Evolutionary conservation across 345 rosid species (phyloP), one percentile per base, ranked within the genome.

Genomic region (Populus ilicifolia): DNA sequence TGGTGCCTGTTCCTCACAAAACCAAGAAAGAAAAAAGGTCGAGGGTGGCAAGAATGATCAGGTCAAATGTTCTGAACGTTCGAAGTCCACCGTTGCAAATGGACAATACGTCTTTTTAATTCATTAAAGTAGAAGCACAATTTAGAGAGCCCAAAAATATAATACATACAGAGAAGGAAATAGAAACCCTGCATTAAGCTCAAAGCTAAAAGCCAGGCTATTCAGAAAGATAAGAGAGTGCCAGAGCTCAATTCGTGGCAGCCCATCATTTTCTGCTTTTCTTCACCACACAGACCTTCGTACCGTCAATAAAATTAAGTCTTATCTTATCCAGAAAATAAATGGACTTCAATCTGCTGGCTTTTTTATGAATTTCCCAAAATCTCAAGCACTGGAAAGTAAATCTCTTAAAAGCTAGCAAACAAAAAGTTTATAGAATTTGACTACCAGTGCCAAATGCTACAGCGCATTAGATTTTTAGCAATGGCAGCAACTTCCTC

Each of bases 401-500:
- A 74, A 35, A 48, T 36, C 36, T 77, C 8, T 5, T 16, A 61
- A 43, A 27, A 23, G 17, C 5, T 4, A 43, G 48, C 62, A 12
- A 72, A 38, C 71, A 46, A 44, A 27, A 16, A 52, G 39, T 12
- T 59, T 5, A 4, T 59, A 8, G 63, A 59, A n/a, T 59, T 59
- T 23, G 29, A 59, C 5, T 3, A n/a, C 29, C 27, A 23, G 14
- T 59, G 25, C 63, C 29, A n/a, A 29, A 65, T 65, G 69, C 36
- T 16, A 30, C 18, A 65, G 18, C 16, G 65, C 4, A n/a, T 29
- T 33, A 29, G 21, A 41, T 43, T 76, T 43, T 76, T 43, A 66
- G 14, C 52, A 17, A 83, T 83, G 92, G 89, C 92, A 62, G 83
- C 88, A 66, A 77, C 87, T 68, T 85, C 88, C 74, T 82, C 89